These are phyloP conservation scores for Phaeosphaeria sp. DNA, from an alignment of 2,329 filamentous ascomycete species.

Conservation along the genomic window DNA sequence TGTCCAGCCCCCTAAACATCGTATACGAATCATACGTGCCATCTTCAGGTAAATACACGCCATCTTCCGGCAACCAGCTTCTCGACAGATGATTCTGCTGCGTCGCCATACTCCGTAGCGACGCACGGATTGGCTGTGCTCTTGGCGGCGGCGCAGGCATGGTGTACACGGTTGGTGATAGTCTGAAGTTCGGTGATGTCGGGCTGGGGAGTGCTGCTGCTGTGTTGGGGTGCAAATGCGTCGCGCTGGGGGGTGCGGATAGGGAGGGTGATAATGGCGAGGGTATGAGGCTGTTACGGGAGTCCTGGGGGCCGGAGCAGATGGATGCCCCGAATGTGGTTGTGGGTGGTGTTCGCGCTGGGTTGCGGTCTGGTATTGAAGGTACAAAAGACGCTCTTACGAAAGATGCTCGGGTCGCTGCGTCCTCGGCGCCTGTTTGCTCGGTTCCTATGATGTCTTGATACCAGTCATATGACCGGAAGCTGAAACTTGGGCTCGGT, in stretches of 20 bases:
- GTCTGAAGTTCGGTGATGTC: slow-evolving; percentile 16
- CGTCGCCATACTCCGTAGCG: slow-evolving; percentile 20
- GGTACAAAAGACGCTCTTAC: too few relatives aligned
- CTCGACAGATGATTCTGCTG: slow-evolving; percentile 22
- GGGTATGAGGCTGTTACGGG: slow-evolving; percentile 11
- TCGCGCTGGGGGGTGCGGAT: slow-evolving; percentile 13
- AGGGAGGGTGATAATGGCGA: slow-evolving; percentile 19
- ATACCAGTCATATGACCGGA: slow-evolving; percentile 37
- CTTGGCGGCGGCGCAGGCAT: slow-evolving; percentile 22
- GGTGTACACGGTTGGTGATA: slow-evolving; percentile 31
- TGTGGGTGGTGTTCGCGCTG: slow-evolving; percentile 21
- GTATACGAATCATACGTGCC: slow-evolving; percentile 24
- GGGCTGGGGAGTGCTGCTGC: slow-evolving; percentile 21
- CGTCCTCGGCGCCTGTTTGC: slow-evolving; percentile 9
- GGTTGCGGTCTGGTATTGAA: slow-evolving; percentile 9
- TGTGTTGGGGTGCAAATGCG: slow-evolving; percentile 25
- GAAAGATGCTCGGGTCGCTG: too few relatives aligned
- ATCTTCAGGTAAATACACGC: slow-evolving; percentile 29
- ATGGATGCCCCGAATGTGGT: slow-evolving; percentile 10
- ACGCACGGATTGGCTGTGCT: slow-evolving; percentile 14
- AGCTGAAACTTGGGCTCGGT: slow-evolving; percentile 32
- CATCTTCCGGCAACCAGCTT: slow-evolving; percentile 34
- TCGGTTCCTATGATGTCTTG: slow-evolving; percentile 33
- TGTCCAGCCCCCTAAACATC: slow-evolving; percentile 17
- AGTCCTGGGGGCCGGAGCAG: slow-evolving; percentile 9